Base-by-base conservation (phyloP, 371 early-diverging fungal species). In the Syncephalastrum racemosum region DNA sequence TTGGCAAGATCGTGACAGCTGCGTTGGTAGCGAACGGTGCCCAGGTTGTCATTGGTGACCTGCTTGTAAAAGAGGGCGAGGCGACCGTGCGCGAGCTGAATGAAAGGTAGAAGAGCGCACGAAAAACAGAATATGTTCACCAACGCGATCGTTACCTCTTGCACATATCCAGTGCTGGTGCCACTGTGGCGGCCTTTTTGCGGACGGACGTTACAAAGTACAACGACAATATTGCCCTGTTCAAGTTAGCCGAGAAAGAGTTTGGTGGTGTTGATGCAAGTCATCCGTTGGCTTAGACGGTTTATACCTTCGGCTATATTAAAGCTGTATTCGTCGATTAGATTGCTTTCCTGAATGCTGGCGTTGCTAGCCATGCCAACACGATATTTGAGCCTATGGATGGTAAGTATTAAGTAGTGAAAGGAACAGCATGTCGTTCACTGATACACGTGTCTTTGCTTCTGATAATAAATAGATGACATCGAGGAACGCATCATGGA, bases 201-300 rank as follows among this genome's bases (percentile, higher is more conserved):
- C 62, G 60, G n/a, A 80, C 86, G 59, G 84, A 90, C 59, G 90
- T 88, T 19, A 68, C 80, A 23, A 64, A 71, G 25, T 60, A 63
- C 31, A 58, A 27, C 0, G 77, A 86, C 22, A 56, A 80, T 25
- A 56, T 73, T 18, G 45, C 52, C 1, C 68, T 85, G 4, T 76
- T 88, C 42, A 48, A 64, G 3, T 24, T 53, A n/a, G 84, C 83
- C 12, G 61, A 70, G 20, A 42, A 58, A 15, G 71, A 74, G 54
- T 88, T 83, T 64, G 85, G 85, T 24, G 56, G 58, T 13, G 60
- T 89, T 2, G 83, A 88, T 60, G 76, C 80, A 59, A 68, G 84
- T 82, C 44, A 2, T 53, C 15, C n/a, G 31, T 27, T 7, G 10
- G 6, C 10, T 31, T 7, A 4, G 7, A 12, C 0, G 36, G 36